These are phyloP conservation scores for Ricinus communis DNA, from an alignment of 345 rosid species.

Conservation along the genomic window DNA sequence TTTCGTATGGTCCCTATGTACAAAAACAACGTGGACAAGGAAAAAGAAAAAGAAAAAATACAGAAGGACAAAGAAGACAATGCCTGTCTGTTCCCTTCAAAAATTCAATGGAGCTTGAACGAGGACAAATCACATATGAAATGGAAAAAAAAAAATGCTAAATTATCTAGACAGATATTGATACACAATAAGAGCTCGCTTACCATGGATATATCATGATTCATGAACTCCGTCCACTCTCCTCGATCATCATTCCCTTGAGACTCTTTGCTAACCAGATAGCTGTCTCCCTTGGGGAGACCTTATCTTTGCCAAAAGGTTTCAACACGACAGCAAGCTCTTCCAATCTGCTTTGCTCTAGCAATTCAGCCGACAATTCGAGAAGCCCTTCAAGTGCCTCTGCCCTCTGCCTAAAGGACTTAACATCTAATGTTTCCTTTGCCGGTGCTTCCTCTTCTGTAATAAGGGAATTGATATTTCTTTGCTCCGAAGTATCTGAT, in stretches of 20 bases:
- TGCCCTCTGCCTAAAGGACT: constrained; percentile 92
- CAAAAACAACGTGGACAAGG: constrained; percentile 22
- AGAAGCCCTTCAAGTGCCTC: constrained; percentile 97
- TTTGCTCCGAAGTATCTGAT: constrained; percentile 43
- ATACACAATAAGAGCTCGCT: constrained; percentile 20
- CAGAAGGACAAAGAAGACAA: background rate
- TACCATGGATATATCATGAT: constrained; percentile 24
- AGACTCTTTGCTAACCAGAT: constrained; percentile 96
- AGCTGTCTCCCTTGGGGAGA: constrained; percentile 97
- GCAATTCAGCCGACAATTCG: constrained; percentile 89
- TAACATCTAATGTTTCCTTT: constrained; percentile 73
- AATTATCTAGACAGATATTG: constrained; percentile 14
- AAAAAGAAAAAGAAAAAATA: constrained; percentile 14
- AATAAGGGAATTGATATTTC: constrained; percentile 37
- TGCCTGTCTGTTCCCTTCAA: constrained; percentile 15
- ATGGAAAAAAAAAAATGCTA: constrained; percentile 1
- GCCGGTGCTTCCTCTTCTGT: constrained; percentile 57
- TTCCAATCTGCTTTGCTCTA: constrained; percentile 78
- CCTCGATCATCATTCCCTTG: constrained; percentile 93
- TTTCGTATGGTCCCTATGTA: constrained; percentile 41
- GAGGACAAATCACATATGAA: constrained; percentile 6
- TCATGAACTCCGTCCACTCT: constrained; percentile 55
- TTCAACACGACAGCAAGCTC: constrained; percentile 90
- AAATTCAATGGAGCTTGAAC: constrained; percentile 18
- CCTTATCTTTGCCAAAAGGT: constrained; percentile 95